A percentile compares a stretch with the other conserved stretches of the same genome.
phyloP scores from a whole-genome alignment of 2,329 filamentous ascomycete genomes.

The Trichoderma oligosporum region DNA sequence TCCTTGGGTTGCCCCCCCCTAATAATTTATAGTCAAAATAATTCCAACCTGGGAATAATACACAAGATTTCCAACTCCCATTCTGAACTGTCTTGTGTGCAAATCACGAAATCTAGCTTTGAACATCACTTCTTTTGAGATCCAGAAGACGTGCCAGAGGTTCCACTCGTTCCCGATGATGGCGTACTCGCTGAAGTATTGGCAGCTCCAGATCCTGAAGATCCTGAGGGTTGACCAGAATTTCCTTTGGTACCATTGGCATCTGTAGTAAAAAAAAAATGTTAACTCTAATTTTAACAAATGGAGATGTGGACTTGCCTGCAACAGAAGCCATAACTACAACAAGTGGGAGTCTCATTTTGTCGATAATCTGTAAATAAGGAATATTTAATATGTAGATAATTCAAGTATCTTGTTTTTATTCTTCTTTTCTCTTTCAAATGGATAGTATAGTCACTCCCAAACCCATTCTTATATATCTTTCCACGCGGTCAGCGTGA shows the following conservation, averaged over 20 bases:
- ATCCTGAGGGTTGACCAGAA: constrained; percentile 7
- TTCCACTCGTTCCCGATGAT: neutral
- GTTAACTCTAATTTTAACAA: neutral
- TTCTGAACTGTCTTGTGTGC: neutral
- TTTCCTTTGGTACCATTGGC: constrained; percentile 10
- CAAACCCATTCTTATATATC: constrained; percentile 5
- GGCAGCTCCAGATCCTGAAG: constrained; percentile 2
- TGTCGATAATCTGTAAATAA: neutral
- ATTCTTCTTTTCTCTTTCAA: neutral
- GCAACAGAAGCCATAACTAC: constrained; percentile 14
- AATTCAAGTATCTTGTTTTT: neutral
- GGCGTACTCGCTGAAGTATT: constrained; percentile 4
- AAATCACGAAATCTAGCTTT: neutral
- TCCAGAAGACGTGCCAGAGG: neutral
- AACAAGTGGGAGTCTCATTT: constrained; percentile 14
- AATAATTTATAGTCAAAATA: neutral
- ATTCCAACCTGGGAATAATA: neutral
- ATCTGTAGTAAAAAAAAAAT: neutral
- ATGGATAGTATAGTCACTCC: neutral
- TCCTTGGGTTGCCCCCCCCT: constrained; percentile 2
- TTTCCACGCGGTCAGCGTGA: constrained; percentile 9
- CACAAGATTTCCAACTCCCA: neutral
- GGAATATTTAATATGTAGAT: neutral
- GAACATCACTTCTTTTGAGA: constrained; percentile 1
- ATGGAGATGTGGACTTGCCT: neutral